A percentile compares a stretch with the other conserved stretches of the same genome.
These are phyloP conservation scores for Fusarium decemcellulare DNA, from an alignment of 2,329 filamentous ascomycete species.

Conservation along the genomic window DNA sequence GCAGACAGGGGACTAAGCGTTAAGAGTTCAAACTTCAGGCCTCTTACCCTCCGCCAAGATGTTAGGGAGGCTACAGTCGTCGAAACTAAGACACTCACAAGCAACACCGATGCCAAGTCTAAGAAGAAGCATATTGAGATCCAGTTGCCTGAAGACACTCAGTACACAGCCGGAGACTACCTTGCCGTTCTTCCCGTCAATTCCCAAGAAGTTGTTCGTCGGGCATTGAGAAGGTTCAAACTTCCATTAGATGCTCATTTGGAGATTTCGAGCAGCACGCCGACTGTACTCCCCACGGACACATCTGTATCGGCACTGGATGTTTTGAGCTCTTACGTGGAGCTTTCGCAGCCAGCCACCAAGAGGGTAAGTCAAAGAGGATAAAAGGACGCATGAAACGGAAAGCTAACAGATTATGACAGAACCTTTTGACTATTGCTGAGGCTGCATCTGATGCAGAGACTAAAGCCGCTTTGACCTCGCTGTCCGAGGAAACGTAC, in stretches of 20 bases:
- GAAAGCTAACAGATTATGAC: neutral
- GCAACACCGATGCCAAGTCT: neutral
- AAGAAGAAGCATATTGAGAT: neutral
- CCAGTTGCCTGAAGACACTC: neutral
- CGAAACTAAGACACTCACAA: neutral
- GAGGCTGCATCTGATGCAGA: neutral
- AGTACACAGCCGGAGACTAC: constrained; percentile 1
- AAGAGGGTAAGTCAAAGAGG: neutral
- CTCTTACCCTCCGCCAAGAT: constrained; percentile 1
- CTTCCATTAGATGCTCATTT: neutral
- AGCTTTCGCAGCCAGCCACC: neutral
- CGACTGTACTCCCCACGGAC: neutral
- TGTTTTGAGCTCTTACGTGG: constrained; percentile 4
- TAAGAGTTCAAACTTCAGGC: neutral
- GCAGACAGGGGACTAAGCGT: neutral
- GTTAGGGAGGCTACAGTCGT: neutral
- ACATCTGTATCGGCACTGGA: neutral
- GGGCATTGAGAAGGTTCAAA: constrained; percentile 1
- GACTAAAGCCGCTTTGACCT: neutral
- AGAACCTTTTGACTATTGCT: neutral
- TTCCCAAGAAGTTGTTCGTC: neutral
- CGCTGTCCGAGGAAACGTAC: neutral
- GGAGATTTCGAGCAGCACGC: constrained; percentile 2
- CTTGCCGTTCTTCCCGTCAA: constrained; percentile 1
- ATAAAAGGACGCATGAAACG: neutral